A percentile compares a stretch with the other conserved stretches of the same genome.
Evolutionary conservation across 1,139 yeast species (phyloP).

Genomic region (Ogataea hybrid): DNA sequence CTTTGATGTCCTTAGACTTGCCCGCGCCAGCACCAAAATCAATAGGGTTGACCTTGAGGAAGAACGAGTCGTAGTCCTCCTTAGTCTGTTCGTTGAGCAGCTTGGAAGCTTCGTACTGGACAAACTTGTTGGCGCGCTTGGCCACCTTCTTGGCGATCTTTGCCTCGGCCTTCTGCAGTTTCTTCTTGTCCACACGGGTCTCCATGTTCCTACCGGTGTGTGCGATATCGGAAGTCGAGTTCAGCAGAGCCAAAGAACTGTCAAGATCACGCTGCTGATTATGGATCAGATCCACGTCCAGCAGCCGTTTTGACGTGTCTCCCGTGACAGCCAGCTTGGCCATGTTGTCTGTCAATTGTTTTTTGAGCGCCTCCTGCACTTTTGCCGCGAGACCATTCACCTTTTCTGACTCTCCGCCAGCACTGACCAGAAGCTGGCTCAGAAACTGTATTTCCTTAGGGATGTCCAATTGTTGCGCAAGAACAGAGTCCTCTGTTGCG

Average conservation of each 20-base stretch:
- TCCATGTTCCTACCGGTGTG: slow-evolving; percentile 91
- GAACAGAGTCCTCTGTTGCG: slow-evolving; percentile 79
- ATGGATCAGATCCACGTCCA: slow-evolving; percentile 67
- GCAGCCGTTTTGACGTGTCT: slow-evolving; percentile 77
- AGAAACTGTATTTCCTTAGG: slow-evolving; percentile 66
- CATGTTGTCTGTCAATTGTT: slow-evolving; percentile 64
- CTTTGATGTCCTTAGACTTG: slow-evolving; percentile 89
- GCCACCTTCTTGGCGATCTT: slow-evolving; percentile 97
- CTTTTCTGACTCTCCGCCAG: slow-evolving; percentile 68
- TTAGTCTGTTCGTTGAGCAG: slow-evolving; percentile 60
- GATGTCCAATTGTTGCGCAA: slow-evolving; percentile 68
- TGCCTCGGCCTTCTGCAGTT: slow-evolving; percentile 94
- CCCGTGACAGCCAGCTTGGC: slow-evolving; percentile 65
- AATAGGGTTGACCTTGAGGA: slow-evolving; percentile 90
- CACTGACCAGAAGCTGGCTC: slow-evolving; percentile 61
- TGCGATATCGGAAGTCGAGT: slow-evolving; percentile 80
- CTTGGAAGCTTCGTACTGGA: slow-evolving; percentile 90
- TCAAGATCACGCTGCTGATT: slow-evolving; percentile 71
- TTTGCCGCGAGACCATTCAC: slow-evolving; percentile 47
- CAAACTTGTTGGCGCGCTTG: slow-evolving; percentile 84
- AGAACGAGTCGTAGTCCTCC: slow-evolving; percentile 90
- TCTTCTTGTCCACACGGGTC: slow-evolving; percentile 92
- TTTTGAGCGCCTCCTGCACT: slow-evolving; percentile 47
- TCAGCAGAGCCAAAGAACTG: slow-evolving; percentile 66
- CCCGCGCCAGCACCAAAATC: slow-evolving; percentile 91